Evolutionary conservation across 1,284 basidiomycete species (phyloP), one percentile per base, ranked within the genome.

Genomic region (Cutaneotrichosporon mucoides): DNA sequence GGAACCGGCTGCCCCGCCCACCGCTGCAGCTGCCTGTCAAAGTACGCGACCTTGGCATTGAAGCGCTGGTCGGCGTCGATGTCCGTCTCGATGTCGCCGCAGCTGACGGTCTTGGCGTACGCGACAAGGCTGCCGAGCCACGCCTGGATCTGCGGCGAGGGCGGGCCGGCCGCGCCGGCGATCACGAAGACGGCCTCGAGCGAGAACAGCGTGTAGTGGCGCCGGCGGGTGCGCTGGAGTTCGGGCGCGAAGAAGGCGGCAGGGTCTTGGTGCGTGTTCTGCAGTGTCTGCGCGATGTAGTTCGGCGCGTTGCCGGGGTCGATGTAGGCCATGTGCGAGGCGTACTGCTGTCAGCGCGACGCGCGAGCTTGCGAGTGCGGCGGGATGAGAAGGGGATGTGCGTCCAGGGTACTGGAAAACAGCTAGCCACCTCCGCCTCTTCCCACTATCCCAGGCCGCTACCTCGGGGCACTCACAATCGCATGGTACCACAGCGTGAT

Each of bases 401-500:
- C 24, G 24, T 24, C 24, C 24, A 24, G 24, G 24, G 24, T 2
- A 24, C 9, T 24, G 45, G 8, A 16, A 13, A 41, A 10, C 40
- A 12, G 40, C 40, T 13, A 41, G 11, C 40, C 11, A 24, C 24
- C 24, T 24, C 24, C 24, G 24, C 24, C 24, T 24, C 24, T 24
- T 24, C 24, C 24, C 24, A 24, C 24, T 2, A 24, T 24, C 24
- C 24, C 24, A 24, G 24, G 24, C 24, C 24, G 24, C 24, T 24
- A 24, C 40, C 4, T 11, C 5, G 13, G 3, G 5, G 13, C 13
- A 64, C 70, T 56, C 55, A 72, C 73, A 7, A 70, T 53, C 1
- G 68, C 71, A 40, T 72, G 58, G 59, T 70, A 72, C 73, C 71
- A 73, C 33, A 68, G 59, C 4, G 62, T 58, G 43, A 69, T 68